Evolutionary conservation across 225 moss, liverwort and hornwort species (phyloP).

Genomic region (Asterella californica): DNA sequence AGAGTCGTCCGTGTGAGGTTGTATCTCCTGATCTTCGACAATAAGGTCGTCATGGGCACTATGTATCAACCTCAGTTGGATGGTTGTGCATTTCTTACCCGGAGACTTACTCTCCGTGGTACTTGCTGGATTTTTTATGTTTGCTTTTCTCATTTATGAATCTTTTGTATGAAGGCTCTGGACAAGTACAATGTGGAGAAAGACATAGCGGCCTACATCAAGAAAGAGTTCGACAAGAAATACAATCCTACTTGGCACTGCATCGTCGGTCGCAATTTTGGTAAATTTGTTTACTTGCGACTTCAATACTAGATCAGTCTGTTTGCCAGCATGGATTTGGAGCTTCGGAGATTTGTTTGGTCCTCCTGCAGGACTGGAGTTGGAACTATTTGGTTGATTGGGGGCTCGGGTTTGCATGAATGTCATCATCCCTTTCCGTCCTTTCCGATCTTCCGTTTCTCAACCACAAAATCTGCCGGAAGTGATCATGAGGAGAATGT

Average conservation of each 20-base stretch:
- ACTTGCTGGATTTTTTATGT: too few species aligned
- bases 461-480: neutral
- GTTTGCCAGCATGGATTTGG: neutral
- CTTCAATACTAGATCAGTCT: neutral
- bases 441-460: neutral
- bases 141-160: neutral
- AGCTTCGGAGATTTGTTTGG: neutral
- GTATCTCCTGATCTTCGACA: too few species aligned
- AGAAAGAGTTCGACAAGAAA: conserved; percentile 99
- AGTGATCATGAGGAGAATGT: neutral
- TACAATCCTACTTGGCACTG: conserved; percentile 99
- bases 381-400: neutral
- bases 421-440: neutral
- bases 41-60: too few species aligned
- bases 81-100: neutral
- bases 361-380: neutral
- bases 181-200: conserved; percentile 95
- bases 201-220: conserved; percentile 97
- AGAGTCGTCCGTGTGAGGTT: too few species aligned
- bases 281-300: conserved; percentile 37
- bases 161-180: conserved; percentile 70
- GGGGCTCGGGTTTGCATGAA: neutral
- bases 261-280: conserved; percentile 95
- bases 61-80: neutral
- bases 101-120: too few species aligned